phyloP scores from a whole-genome alignment of 495 filamentous ascomycete genomes.

The Pseudomonodictys pantanalensis region DNA sequence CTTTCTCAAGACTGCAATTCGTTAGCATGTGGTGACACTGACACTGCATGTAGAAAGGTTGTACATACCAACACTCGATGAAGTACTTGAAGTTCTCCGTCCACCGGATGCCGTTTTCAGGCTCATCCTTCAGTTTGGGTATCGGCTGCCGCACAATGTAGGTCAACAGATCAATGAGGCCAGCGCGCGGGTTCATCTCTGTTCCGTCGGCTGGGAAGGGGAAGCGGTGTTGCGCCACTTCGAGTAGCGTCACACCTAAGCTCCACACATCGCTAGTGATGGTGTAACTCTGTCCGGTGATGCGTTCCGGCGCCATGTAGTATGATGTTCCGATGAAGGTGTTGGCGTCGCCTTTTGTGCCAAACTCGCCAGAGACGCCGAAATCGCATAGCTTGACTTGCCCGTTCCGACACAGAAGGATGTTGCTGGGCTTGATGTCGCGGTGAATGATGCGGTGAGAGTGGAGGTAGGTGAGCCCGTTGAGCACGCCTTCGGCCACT shows the following conservation, averaged over 20 bases:
- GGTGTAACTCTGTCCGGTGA: slow-evolving; percentile 94
- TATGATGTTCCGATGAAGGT: slow-evolving; percentile 98
- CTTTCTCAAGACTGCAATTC: slow-evolving; percentile 78
- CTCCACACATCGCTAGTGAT: slow-evolving; percentile 99
- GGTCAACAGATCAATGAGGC: slow-evolving; percentile 89
- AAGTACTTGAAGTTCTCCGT: slow-evolving; percentile 97
- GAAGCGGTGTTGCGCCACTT: slow-evolving; percentile 97
- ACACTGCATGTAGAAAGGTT: background rate
- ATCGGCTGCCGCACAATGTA: slow-evolving; percentile 97
- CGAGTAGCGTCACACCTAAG: slow-evolving; percentile 88
- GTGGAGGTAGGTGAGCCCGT: slow-evolving; percentile 94
- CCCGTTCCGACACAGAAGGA: slow-evolving; percentile 85
- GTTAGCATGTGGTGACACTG: slow-evolving; percentile 24
- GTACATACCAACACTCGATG: slow-evolving; percentile 95
- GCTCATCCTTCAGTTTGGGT: slow-evolving; percentile 94
- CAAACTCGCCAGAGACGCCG: slow-evolving; percentile 94
- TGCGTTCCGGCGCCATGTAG: slow-evolving; percentile 98
- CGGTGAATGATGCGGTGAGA: slow-evolving; percentile 95
- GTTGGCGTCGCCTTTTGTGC: slow-evolving; percentile 96
- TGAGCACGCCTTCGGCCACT: slow-evolving; percentile 91
- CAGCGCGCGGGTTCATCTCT: slow-evolving; percentile 81
- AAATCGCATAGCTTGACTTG: slow-evolving; percentile 98
- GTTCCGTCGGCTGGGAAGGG: slow-evolving; percentile 96
- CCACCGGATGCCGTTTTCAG: slow-evolving; percentile 76
- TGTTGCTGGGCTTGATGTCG: slow-evolving; percentile 98